Base-by-base conservation (phyloP, 1,284 basidiomycete genomes). In the Cutaneotrichosporon sp. region DNA sequence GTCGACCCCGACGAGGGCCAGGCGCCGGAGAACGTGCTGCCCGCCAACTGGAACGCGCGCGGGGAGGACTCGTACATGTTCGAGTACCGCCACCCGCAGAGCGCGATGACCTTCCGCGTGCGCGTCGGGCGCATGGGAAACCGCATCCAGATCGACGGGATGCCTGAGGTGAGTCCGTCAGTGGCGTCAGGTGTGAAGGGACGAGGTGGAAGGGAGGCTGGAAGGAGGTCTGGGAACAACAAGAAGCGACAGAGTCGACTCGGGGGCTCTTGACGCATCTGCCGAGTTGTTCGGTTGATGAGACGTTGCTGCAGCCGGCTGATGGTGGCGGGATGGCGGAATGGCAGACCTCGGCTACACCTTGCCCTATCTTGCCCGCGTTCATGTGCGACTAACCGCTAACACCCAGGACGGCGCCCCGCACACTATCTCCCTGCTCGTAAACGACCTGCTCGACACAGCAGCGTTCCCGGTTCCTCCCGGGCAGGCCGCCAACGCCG, bases 81-180 rank as follows among this genome's bases (percentile, higher is more conserved):
- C 42, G 71, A 74, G 60, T 83, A 82, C 66, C 70, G 67, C 33
- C 81, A 81, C 67, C 75, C 69, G 16, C 80, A 82, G 71, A 79
- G 76, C 56, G 67, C 72, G 9, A 66, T 82, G 71, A 67, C 66
- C 13, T 82, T 80, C 62, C 69, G 79, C 47, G 67, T 82, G 34
- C 73, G 76, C 31, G 73, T 82, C 8, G 74, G 75, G 10, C 72
- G 76, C 29, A 77, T 82, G 66, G 82, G 81, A 0, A 73, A 66
- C 2, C 70, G 81, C 50, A 71, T 77, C 0, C 71, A 81, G 59
- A 68, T 82, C 14, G 80, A 80, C 52, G 81, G 72, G 2, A 79
- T 79, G 65, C 80, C 80, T 1, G 78, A 82, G 69, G 81, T 82
- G 60, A 69, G 80, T 71, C n/a, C 20, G 18, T 42, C 18, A 42